A percentile compares a stretch with the other conserved stretches of the same genome.
phyloP scores from a whole-genome alignment of 169 alveolate genomes.

The Eimeria acervulina region DNA sequence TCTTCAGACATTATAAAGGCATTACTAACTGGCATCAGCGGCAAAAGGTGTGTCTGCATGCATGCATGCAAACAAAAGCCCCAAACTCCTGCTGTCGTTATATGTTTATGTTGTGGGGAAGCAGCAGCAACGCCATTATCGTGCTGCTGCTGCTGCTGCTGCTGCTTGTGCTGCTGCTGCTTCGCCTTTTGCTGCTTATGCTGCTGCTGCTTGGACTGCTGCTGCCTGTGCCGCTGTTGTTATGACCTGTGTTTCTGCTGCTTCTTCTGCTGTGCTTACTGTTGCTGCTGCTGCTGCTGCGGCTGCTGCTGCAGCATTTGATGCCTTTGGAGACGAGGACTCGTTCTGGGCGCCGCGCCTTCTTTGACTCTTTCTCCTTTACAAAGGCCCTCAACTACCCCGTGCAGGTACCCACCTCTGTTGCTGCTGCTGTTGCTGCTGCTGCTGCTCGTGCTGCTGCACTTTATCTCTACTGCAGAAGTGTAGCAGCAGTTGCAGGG shows the following conservation, averaged over 20 bases:
- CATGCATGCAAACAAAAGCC: too few relatives aligned
- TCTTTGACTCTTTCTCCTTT: slow-evolving; percentile 90
- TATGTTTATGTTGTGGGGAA: too few relatives aligned
- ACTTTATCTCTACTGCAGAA: too few relatives aligned
- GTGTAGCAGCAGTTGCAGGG: too few relatives aligned
- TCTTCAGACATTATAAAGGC: slow-evolving; percentile 90
- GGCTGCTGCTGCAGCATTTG: background rate
- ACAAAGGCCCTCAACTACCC: slow-evolving; percentile 93
- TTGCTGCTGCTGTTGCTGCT: background rate
- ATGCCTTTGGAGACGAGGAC: slow-evolving; percentile 88
- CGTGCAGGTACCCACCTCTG: slow-evolving; percentile 86
- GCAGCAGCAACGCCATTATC: too few relatives aligned
- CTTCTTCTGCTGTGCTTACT: background rate
- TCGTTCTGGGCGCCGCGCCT: slow-evolving; percentile 89
- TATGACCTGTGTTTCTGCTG: too few relatives aligned
- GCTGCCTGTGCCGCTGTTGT: too few relatives aligned
- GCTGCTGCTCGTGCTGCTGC: background rate
- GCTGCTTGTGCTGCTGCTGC: too few relatives aligned
- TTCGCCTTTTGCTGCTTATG: too few relatives aligned
- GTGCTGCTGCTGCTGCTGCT: slow-evolving; percentile 14
- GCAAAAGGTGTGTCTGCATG: slow-evolving; percentile 89
- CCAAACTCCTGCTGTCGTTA: background rate
- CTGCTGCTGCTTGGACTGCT: too few relatives aligned
- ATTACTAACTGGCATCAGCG: slow-evolving; percentile 91
- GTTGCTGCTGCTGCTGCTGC: slow-evolving; percentile 40